Percentiles rank a stretch among this genome's conserved stretches.
phyloP scores from a whole-genome alignment of 208 protist genomes.

The Leishmania turanica region DNA sequence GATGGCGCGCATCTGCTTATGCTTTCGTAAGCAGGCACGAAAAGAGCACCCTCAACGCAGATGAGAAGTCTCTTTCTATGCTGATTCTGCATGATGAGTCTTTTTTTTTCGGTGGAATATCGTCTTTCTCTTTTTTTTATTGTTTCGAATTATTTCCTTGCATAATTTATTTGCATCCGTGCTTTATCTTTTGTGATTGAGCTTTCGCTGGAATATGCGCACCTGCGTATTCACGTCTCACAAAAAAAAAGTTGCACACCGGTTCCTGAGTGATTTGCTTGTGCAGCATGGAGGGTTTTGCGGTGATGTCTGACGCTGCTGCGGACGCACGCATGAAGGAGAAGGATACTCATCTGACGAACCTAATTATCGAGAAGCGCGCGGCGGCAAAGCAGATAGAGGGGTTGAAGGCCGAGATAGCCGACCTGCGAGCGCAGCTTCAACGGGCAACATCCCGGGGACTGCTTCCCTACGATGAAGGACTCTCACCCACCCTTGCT shows the following conservation, averaged over 20 bases:
- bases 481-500: not conserved
- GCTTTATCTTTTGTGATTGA: not conserved
- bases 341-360: conserved; percentile 38
- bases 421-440: conserved; percentile 22
- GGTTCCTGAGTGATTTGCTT: not conserved
- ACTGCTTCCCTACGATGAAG: conserved; percentile 1
- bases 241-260: not conserved
- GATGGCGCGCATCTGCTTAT: not conserved
- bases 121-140: not conserved
- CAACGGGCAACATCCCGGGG: conserved; percentile 11
- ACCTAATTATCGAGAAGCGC: conserved; percentile 45
- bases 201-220: not conserved
- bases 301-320: not conserved
- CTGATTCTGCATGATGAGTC: not conserved
- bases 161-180: not conserved
- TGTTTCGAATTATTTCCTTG: not conserved
- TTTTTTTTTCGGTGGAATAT: not conserved
- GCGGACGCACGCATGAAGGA: conserved; percentile 10
- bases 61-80: not conserved
- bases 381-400: conserved; percentile 40
- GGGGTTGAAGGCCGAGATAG: conserved; percentile 43
- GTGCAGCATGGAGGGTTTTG: conserved; percentile 9
- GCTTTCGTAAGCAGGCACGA: not conserved
- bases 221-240: not conserved
- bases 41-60: not conserved